A percentile compares a stretch with the other conserved stretches of the same genome.
Conservation (phyloP, 768 basidiomycete species). For the Collybia nuda region DNA sequence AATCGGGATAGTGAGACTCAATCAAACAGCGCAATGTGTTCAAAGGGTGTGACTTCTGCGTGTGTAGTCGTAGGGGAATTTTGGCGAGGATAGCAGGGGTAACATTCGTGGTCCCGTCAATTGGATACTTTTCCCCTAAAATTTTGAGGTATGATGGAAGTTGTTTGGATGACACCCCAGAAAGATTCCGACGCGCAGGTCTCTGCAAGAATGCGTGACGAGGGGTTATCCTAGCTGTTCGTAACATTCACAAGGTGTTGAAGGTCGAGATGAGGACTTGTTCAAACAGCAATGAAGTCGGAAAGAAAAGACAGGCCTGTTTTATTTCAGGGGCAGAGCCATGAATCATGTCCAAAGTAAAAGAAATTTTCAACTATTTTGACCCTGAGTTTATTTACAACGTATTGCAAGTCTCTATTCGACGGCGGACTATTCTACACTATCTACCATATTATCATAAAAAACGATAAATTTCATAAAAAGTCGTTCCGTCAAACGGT, state of each 20-base stretch:
- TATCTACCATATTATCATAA: conserved; percentile 30
- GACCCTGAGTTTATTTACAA: background rate
- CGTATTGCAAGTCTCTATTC: conserved; percentile 5
- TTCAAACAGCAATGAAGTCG: no score
- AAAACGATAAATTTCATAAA: conserved; percentile 21
- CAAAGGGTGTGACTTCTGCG: conserved; percentile 78
- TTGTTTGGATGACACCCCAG: conserved; percentile 10
- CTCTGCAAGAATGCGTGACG: conserved; percentile 5
- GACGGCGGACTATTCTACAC: conserved; percentile 28
- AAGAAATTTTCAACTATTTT: no score
- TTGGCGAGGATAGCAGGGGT: conserved; percentile 85
- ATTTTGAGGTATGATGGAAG: conserved; percentile 41
- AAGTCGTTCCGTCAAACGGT: conserved; percentile 24
- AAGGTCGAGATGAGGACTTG: no score
- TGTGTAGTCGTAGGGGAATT: conserved; percentile 73
- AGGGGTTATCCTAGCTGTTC: conserved; percentile 8
- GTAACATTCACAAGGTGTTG: conserved; percentile 10
- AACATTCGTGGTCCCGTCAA: conserved; percentile 83
- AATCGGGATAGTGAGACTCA: conserved; percentile 80
- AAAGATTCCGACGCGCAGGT: conserved; percentile 6
- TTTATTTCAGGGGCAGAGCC: no score
- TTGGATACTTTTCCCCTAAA: conserved; percentile 64
- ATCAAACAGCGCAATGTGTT: conserved; percentile 82
- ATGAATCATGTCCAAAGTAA: no score
- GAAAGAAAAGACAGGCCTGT: no score